These are phyloP conservation scores for Sporobolomyces pararoseus DNA, from an alignment of 768 basidiomycete genomes.

Conservation along the genomic window DNA sequence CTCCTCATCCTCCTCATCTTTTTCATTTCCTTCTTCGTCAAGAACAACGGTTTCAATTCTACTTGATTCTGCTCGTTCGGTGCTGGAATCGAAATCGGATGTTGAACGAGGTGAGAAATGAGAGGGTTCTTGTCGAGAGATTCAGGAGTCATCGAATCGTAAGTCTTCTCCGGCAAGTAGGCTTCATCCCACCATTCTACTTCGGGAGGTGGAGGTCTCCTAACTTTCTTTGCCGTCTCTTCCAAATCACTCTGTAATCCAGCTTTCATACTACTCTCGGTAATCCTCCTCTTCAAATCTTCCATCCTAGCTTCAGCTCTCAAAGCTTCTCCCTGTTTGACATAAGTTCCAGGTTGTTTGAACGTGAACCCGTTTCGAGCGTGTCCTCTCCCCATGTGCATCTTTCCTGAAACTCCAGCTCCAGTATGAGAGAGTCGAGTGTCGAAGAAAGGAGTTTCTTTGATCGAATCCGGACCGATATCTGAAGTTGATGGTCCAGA, in stretches of 20 bases:
- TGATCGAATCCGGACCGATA: conserved; percentile 35
- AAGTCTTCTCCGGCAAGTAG: conserved; percentile 71
- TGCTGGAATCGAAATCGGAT: conserved; percentile 92
- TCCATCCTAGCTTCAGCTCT: conserved; percentile 70
- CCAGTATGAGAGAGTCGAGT: conserved; percentile 48
- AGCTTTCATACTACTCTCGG: conserved; percentile 85
- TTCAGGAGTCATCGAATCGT: conserved; percentile 52
- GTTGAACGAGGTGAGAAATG: conserved; percentile 86
- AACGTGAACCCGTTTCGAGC: conserved; percentile 70
- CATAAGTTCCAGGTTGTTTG: conserved; percentile 83
- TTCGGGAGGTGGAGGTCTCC: conserved; percentile 78
- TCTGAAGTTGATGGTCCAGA: conserved; percentile 48
- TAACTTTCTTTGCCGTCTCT: conserved; percentile 70
- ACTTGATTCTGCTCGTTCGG: conserved; percentile 78
- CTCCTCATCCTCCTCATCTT: conserved; percentile 89
- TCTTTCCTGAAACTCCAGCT: conserved; percentile 61
- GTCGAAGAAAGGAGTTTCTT: conserved; percentile 47
- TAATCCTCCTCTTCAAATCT: conserved; percentile 84
- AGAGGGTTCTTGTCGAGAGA: conserved; percentile 55
- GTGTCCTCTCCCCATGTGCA: conserved; percentile 61
- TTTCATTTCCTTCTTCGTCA: conserved; percentile 89
- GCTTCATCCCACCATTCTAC: conserved; percentile 98
- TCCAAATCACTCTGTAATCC: conserved; percentile 90
- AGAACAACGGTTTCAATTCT: conserved; percentile 75
- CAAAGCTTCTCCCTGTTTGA: conserved; percentile 53